Evolutionary conservation across 129 eudicot species (phyloP), one percentile per base, ranked within the genome.

Genomic region (Apium graveolens): DNA sequence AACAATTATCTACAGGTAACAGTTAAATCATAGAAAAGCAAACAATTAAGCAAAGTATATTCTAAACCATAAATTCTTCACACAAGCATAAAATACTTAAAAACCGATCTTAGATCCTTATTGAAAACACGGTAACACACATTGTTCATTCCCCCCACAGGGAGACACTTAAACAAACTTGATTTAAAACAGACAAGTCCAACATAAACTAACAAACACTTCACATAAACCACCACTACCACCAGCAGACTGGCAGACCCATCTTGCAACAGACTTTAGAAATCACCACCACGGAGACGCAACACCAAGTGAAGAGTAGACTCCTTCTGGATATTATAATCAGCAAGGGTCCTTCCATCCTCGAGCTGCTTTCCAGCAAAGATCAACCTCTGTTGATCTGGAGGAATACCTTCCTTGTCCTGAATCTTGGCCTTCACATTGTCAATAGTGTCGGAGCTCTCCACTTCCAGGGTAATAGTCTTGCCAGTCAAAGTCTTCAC

Each of bases 281-380:
- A 16, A 66, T 31, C 72, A 32, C 72, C 72, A 66, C 72, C 72
- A 31, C 72, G 72, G 24, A 66, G 72, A 66, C 72, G 72, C 72
- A 66, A 31, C 39, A 66, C 72, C 39, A 66, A 31, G 72, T 66
- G 72, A 66, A 66, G 72, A 3, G 72, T 66, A 66, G 72, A 66
- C 39, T 66, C 72, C 72, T 66, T 66, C 72, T 66, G 72, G 39
- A 66, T 66, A 1, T 66, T 66, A 2, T 66, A 66, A 16, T 66
- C 72, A 8, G 72, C 72, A 13, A 66, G 72, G 5, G 72, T 66
- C 37, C 72, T 29, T 1, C 72, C 72, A 31, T 66, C 72, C 39
- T 66, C 72, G 0, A 66, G 39, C 39, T 66, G 72, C 39, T 66
- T 66, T 1, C 72, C 72, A 66, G 72, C 72, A 6, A 66, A 66